Evolutionary conservation across 2,329 filamentous ascomycete species (phyloP), one percentile per base, ranked within the genome.

Genomic region (Chaetomiaceae sp.): DNA sequence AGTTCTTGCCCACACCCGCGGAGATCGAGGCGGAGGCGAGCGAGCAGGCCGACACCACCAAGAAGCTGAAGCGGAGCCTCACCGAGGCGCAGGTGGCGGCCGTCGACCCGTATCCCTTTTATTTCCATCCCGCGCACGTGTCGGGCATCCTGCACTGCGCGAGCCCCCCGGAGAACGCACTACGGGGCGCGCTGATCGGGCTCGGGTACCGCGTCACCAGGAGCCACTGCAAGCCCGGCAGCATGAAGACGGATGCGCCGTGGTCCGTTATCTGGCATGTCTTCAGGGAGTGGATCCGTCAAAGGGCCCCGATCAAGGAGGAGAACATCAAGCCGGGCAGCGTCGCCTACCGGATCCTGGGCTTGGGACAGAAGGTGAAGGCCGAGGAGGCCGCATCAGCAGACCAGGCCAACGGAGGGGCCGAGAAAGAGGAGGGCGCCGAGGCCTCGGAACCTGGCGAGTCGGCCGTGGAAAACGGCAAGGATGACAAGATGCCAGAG

Each of bases 261-360:
- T 99, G 90, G 90, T 75, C 75, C 4, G 83, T 89, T 0, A 79
- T 99, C 42, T 97, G 93, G 91, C 87, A 95, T 65, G 74, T 97
- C 23, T 93, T 97, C 82, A 79, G 88, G 21, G 90, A 96, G 69
- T 99, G 90, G 89, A 81, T 87, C 13, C 80, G 85, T 20, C 89
- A 95, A 65, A 87, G 85, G 62, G 77, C 81, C 0, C 90, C 91
- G 0, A 76, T 95, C 51, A 95, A 87, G 64, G 80, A 84, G 31
- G 80, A 79, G 1, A 81, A 82, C 17, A 74, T 95, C 49, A 86
- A 81, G 60, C 76, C 82, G 35, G 78, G 78, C n/a, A 87, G 78
- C 45, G 73, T 89, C 1, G 89, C 87, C 1, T 87, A 81, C 64
- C 81, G 73, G 44, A 83, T 97, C 38, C 74, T 92, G 65, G 74